These are phyloP conservation scores for Henckelia pumila DNA, from an alignment of 257 asterid species.

Conservation along the genomic window DNA sequence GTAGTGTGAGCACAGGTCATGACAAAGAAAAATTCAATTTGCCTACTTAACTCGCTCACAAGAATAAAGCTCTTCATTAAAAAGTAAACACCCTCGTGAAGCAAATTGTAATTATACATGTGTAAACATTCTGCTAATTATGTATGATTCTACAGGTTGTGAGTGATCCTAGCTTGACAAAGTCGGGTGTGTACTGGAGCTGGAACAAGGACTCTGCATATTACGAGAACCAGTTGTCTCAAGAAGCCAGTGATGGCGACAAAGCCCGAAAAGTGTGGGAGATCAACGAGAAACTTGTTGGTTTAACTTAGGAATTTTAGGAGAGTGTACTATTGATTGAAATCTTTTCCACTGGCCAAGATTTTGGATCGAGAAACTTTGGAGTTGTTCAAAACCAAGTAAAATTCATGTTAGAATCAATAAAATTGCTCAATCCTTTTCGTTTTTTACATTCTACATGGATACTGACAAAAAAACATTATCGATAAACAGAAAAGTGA, in stretches of 20 bases:
- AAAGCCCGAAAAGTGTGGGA: conserved; percentile 93
- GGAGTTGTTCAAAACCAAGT: not conserved
- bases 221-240: conserved; percentile 79
- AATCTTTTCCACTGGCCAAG: not conserved
- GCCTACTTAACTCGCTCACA: no score
- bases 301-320: conserved; percentile 57
- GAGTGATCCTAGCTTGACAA: conserved; percentile 86
- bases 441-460: no score
- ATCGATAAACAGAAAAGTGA: no score
- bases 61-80: no score
- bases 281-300: conserved; percentile 81
- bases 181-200: conserved; percentile 99
- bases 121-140: no score
- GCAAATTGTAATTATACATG: no score
- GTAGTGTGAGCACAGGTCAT: no score
- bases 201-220: conserved; percentile 95
- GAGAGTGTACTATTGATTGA: conserved; percentile 6
- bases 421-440: not conserved
- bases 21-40: no score
- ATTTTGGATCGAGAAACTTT: conserved; percentile 26
- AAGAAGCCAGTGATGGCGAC: conserved; percentile 76
- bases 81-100: no score
- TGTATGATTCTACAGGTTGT: conserved; percentile 92
- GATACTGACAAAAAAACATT: no score
- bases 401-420: not conserved